Base-by-base conservation (phyloP, 2,329 filamentous ascomycete species). In the Zalaria sp. region DNA sequence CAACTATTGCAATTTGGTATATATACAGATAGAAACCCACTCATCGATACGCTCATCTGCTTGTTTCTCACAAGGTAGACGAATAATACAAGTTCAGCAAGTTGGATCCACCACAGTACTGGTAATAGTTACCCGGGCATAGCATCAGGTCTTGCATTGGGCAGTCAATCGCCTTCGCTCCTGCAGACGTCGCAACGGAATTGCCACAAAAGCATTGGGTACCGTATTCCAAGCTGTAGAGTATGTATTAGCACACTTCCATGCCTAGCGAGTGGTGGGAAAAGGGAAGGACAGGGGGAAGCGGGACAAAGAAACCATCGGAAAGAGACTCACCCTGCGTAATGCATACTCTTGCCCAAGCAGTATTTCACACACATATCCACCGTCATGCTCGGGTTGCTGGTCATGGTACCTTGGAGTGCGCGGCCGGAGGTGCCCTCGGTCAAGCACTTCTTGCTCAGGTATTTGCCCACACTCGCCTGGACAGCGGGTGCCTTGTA, bases 71-170 rank as follows among this genome's bases (percentile, higher is more conserved):
- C 29, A 54, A 27, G 5, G 46, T 45, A 4, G 46, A 39, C 34
- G 56, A 54, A 43, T 56, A 56, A 39, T 56, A 59, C 27, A 58
- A 41, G 31, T 50, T 56, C 50, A 59, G 47, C 44, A 58, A 47
- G 11, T 44, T 49, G 4, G 43, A 36, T 9, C 48, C 55, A 34
- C 57, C 57, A 47, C 57, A 58, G 41, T 46, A 56, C 46, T 56
- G 43, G 32, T 46, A 41, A 36, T 36, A 27, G 41, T 57, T 51
- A 1, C 57, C 57, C 5, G 46, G 40, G 36, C 57, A 59, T 5
- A 43, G 34, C 51, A 55, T 54, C 37, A 53, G 34, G 0, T 43
- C 46, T 3, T 39, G 34, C 7, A 44, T 26, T 34, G 48, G 40
- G 11, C 37, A 37, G 45, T 55, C 58, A 5, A 40, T 45, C 8